These are phyloP conservation scores for Cercospora nicotianae DNA, from an alignment of 2,329 filamentous ascomycete genomes.

Conservation along the genomic window DNA sequence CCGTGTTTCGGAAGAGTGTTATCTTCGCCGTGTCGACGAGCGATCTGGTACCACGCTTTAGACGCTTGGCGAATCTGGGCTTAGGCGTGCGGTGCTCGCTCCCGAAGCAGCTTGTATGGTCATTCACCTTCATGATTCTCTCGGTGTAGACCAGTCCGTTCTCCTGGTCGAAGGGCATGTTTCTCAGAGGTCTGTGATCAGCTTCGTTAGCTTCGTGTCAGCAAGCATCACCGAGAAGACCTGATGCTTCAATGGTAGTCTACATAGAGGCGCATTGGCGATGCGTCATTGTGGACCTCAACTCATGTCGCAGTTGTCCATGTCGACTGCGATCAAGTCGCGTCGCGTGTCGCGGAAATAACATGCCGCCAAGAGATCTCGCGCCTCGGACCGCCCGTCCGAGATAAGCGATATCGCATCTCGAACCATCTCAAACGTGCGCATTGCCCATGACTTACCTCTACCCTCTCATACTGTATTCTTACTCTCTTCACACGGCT, in stretches of 20 bases:
- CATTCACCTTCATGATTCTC: neutral
- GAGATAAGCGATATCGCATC: constrained; percentile 1
- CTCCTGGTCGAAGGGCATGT: constrained; percentile 24
- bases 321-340: neutral
- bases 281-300: neutral
- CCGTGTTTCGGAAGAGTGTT: constrained; percentile 21
- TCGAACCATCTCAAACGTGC: constrained; percentile 12
- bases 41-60: constrained; percentile 6
- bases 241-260: neutral
- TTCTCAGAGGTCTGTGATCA: neutral
- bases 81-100: neutral
- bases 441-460: neutral
- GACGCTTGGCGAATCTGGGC: neutral
- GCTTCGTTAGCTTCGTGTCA: neutral
- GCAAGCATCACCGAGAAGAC: neutral
- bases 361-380: neutral
- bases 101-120: neutral
- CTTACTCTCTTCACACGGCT: neutral
- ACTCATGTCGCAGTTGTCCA: neutral
- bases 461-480: neutral
- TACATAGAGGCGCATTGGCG: neutral
- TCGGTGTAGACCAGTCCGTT: constrained; percentile 28
- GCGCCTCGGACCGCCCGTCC: neutral
- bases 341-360: neutral
- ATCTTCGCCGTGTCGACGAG: constrained; percentile 20